Conservation (phyloP, 2,329 filamentous ascomycete species). For the Colletotrichum chrysophilum region DNA sequence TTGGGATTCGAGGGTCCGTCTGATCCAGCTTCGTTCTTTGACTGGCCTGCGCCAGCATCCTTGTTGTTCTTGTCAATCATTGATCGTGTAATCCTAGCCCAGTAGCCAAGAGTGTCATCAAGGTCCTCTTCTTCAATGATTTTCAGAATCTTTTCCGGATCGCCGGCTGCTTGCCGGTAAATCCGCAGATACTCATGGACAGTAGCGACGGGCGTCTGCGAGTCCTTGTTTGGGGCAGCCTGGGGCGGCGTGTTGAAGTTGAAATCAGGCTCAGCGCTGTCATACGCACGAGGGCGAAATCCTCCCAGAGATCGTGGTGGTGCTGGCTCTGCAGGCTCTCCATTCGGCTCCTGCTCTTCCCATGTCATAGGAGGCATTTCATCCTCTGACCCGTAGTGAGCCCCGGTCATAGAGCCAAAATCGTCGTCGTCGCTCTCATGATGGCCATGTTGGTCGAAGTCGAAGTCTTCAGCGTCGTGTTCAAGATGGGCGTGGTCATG, state of each 20-base stretch:
- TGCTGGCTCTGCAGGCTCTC: neutral
- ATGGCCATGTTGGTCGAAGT: neutral
- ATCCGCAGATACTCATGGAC: constrained; percentile 57
- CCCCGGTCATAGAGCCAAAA: neutral
- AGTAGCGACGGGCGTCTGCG: constrained; percentile 23
- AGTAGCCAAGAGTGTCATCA: constrained; percentile 62
- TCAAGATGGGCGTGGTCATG: constrained; percentile 3
- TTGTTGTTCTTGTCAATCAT: constrained; percentile 24
- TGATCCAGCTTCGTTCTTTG: neutral
- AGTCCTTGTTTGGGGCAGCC: neutral
- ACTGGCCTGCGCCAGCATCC: neutral
- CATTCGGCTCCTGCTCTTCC: neutral
- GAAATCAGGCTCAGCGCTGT: neutral
- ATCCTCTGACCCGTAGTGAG: neutral
- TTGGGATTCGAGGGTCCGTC: neutral
- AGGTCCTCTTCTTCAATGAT: constrained; percentile 67
- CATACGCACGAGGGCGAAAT: neutral
- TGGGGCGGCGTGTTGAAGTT: constrained; percentile 10
- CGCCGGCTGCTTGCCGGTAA: constrained; percentile 64
- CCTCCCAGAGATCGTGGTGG: neutral
- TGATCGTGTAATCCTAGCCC: constrained; percentile 56
- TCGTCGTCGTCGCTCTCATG: constrained; percentile 6
- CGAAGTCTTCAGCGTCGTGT: neutral
- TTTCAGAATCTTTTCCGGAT: constrained; percentile 61
- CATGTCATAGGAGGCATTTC: neutral